A percentile compares a stretch with the other conserved stretches of the same genome.
Conservation (phyloP, 2,329 filamentous ascomycete genomes). For the Coniochaeta prunicola region DNA sequence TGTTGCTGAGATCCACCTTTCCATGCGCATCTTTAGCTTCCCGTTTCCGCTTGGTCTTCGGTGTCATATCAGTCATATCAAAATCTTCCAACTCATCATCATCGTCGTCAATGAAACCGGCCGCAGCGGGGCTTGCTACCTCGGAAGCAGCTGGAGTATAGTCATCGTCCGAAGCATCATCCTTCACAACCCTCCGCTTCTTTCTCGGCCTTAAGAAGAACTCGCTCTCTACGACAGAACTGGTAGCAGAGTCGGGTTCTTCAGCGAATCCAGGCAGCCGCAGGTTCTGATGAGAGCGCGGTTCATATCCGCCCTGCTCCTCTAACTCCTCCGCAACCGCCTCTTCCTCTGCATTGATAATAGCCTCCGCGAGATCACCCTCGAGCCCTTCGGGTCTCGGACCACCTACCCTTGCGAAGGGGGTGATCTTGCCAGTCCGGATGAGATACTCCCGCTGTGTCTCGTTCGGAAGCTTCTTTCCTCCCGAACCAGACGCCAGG, state of each 20-base stretch:
- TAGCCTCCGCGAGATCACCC: conserved; percentile 66
- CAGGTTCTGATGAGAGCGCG: conserved; percentile 64
- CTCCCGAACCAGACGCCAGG: conserved; percentile 6
- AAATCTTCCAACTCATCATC: conserved; percentile 21
- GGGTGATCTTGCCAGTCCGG: conserved; percentile 93
- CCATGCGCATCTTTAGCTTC: conserved; percentile 16
- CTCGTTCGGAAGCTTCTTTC: conserved; percentile 65
- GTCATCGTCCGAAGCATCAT: conserved; percentile 34
- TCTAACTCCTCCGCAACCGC: conserved; percentile 42
- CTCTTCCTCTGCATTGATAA: conserved; percentile 79
- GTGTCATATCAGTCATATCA: conserved; percentile 30
- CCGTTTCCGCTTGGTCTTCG: conserved; percentile 26
- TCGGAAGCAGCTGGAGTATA: conserved; percentile 24
- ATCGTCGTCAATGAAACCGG: conserved; percentile 17
- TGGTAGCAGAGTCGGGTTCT: conserved; percentile 27
- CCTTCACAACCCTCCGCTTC: conserved; percentile 36
- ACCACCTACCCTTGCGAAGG: conserved; percentile 73
- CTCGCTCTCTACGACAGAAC: conserved; percentile 36
- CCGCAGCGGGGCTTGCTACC: conserved; percentile 20
- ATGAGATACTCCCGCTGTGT: conserved; percentile 84
- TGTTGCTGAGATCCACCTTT: conserved; percentile 42
- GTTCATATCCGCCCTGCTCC: conserved; percentile 34
- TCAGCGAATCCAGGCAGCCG: conserved; percentile 66
- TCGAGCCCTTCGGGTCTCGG: conserved; percentile 54
- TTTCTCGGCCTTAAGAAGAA: conserved; percentile 54